Percentiles rank a stretch among this genome's conserved stretches.
Evolutionary conservation across 441 rosid species (phyloP).

Genomic region (Erodium moschatum): DNA sequence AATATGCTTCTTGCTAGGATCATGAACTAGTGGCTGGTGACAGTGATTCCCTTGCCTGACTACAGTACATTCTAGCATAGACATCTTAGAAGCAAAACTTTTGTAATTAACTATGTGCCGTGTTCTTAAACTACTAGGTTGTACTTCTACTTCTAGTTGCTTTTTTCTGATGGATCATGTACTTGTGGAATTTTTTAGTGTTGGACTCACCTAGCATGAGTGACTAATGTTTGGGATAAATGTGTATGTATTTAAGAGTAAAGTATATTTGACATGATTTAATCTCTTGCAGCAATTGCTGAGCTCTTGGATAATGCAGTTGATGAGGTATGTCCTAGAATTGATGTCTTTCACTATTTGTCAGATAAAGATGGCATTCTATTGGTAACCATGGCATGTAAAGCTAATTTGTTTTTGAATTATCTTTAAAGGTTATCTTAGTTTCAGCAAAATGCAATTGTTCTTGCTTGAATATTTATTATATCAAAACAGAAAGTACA

Average conservation of each 20-base stretch:
- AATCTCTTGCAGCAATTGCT: conserved; percentile 64
- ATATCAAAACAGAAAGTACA: neutral
- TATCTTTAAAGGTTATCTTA: neutral
- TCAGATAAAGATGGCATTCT: neutral
- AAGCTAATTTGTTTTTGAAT: neutral
- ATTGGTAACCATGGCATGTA: neutral
- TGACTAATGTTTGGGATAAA: neutral
- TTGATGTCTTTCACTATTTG: neutral
- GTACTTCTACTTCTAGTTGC: neutral
- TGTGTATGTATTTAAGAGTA: neutral
- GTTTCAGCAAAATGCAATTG: neutral
- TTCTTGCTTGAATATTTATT: neutral
- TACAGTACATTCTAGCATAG: neutral
- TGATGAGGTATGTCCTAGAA: conserved; percentile 54
- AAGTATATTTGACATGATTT: neutral
- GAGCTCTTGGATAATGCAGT: conserved; percentile 93
- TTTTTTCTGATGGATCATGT: neutral
- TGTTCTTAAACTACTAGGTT: neutral
- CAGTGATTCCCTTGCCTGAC: neutral
- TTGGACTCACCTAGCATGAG: neutral
- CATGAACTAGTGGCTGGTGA: neutral
- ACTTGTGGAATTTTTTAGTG: neutral
- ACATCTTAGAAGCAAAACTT: neutral
- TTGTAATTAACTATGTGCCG: neutral
- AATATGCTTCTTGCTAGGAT: neutral